Evolutionary conservation across 2,329 filamentous ascomycete genomes (phyloP), one percentile per base, ranked within the genome.

Genomic region (Penicillium nordicum): DNA sequence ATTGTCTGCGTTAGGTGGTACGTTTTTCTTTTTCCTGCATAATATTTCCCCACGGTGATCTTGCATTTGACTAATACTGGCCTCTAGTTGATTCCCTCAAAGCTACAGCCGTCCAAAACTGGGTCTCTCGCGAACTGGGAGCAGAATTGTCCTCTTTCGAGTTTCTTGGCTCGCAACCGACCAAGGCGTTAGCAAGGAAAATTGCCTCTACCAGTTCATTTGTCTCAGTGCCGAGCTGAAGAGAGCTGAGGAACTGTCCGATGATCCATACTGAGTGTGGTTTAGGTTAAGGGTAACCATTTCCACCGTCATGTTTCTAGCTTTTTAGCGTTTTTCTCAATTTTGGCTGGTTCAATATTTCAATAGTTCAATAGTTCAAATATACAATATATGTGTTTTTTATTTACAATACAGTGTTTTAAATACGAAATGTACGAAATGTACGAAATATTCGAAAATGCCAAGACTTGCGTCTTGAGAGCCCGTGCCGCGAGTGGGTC

Each of bases 131-230:
- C 0, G 62, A 65, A 38, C 32, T 65, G 37, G 60, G 63, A 2
- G 60, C 63, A 2, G 63, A 65, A 29, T 25, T 65, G 12, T 58
- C 62, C n/a, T 61, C 63, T 6, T 65, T 65, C 38, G 62, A 65
- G 16, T 65, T 65, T 51, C 51, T 65, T 6, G 63, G 63, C 9
- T 64, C 63, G 0, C 62, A 61, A 48, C 58, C 63, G 0, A 54
- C 61, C n/a, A 65, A 58, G 44, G 50, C 60, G 0, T 34, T 65
- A 30, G 62, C 60, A 12, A 58, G 55, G 30, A 64, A 64, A 38
- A 65, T 65, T 46, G 60, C 57, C 16, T 47, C 60, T 5, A 44
- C 53, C 25, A 63, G 61, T 36, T 56, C 61, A 4, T 65, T 61
- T 34, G 61, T 65, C n/a, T 54, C 58, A 1, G 58, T 51, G 38